phyloP scores from a whole-genome alignment of 1,284 basidiomycete species.

The Ustilago nuda region DNA sequence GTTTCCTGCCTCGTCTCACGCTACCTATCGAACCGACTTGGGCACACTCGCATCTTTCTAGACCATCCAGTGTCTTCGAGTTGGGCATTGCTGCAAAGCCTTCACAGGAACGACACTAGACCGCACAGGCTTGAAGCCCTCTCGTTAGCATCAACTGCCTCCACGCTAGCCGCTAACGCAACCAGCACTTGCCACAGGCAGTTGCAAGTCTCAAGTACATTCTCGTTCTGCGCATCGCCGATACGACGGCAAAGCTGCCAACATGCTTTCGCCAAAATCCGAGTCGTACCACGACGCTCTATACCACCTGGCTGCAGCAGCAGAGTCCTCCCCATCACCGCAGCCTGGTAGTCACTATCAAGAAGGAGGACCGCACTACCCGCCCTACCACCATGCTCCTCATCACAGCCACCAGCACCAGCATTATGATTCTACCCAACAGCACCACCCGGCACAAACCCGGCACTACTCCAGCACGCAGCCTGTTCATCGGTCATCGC shows the following conservation, averaged over 20 bases:
- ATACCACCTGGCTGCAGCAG: conserved; percentile 44
- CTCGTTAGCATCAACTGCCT: neutral
- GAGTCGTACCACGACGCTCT: conserved; percentile 49
- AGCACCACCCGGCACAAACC: conserved; percentile 15
- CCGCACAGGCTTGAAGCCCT: neutral
- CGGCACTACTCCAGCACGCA: conserved; percentile 22
- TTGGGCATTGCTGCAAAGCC: neutral
- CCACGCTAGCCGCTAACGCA: neutral
- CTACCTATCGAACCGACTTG: too few relatives aligned
- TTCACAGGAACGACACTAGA: neutral
- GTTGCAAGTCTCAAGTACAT: neutral
- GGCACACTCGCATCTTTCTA: neutral
- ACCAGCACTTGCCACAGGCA: neutral
- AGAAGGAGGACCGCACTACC: conserved; percentile 16
- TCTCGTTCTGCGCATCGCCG: neutral
- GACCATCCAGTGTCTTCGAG: neutral
- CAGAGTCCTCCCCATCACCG: conserved; percentile 44
- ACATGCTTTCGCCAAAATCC: conserved; percentile 37
- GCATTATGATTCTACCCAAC: conserved; percentile 10
- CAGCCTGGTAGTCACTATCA: conserved; percentile 22
- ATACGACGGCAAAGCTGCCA: neutral
- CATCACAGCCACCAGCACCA: conserved; percentile 15
- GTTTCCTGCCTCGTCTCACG: neutral
- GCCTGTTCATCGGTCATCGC: conserved; percentile 15
- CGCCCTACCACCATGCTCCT: conserved; percentile 7